phyloP scores from a whole-genome alignment of 805 yeast genomes.

The Metschnikowia baotianmanensis region DNA sequence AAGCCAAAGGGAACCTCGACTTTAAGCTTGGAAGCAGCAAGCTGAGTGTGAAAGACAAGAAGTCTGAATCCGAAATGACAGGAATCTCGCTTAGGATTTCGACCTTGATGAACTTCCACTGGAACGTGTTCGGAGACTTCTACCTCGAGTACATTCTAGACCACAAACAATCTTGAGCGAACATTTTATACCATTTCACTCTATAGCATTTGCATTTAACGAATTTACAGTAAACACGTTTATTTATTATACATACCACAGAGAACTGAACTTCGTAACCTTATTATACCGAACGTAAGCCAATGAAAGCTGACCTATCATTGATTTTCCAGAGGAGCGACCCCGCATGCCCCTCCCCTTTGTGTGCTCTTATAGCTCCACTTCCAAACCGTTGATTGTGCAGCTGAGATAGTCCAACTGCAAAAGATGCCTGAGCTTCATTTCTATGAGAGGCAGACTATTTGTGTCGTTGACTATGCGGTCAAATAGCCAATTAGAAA shows the following conservation, averaged over 20 bases:
- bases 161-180: slow-evolving; percentile 4
- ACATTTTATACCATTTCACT: background rate
- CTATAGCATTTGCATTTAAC: slow-evolving; percentile 9
- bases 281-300: background rate
- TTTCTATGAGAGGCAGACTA: slow-evolving; percentile 12
- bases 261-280: slow-evolving; percentile 5
- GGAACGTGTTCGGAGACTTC: slow-evolving; percentile 77
- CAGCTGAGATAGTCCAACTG: slow-evolving; percentile 11
- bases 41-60: slow-evolving; percentile 11
- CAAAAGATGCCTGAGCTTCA: slow-evolving; percentile 15
- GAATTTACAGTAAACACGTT: slow-evolving; percentile 2
- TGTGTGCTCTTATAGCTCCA: slow-evolving; percentile 9
- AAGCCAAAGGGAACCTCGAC: slow-evolving; percentile 5
- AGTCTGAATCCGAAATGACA: slow-evolving; percentile 46
- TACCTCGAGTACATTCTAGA: slow-evolving; percentile 43
- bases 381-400: slow-evolving; percentile 15
- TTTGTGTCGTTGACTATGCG: slow-evolving; percentile 13
- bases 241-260: slow-evolving; percentile 2
- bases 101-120: slow-evolving; percentile 71
- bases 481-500: slow-evolving; percentile 14
- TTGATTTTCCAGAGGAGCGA: background rate
- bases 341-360: slow-evolving; percentile 7
- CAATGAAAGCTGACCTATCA: background rate
- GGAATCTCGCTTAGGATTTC: slow-evolving; percentile 58
- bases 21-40: slow-evolving; percentile 7